phyloP scores from a whole-genome alignment of 2,329 filamentous ascomycete species.

The Boeremia lycopersici region DNA sequence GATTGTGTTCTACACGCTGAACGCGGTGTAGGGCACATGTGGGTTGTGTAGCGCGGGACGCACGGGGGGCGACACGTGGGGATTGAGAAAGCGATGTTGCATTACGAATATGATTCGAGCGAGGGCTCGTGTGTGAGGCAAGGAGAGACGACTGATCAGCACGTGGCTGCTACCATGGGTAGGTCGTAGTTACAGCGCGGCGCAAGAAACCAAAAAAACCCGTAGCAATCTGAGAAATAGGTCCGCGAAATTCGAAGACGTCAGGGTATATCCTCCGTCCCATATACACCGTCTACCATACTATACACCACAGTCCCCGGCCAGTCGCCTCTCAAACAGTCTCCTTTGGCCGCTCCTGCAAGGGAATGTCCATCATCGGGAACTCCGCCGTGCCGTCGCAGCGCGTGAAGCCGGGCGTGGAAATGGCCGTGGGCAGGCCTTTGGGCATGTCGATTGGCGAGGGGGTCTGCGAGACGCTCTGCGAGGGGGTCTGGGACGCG shows the following conservation, averaged over 20 bases:
- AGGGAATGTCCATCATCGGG: constrained; percentile 3
- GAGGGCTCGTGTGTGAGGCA: neutral
- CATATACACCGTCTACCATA: neutral
- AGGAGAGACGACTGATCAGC: constrained; percentile 2
- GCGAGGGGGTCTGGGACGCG: constrained; percentile 15
- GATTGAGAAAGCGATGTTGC: too few species aligned
- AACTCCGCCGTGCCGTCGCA: neutral
- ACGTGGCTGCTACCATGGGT: constrained; percentile 15
- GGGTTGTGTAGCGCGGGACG: neutral
- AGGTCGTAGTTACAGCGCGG: neutral
- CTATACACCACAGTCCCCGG: neutral
- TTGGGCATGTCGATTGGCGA: neutral
- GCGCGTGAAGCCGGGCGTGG: neutral
- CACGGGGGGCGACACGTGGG: neutral
- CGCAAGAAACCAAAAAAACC: neutral
- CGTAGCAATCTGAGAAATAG: neutral
- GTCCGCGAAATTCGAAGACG: neutral
- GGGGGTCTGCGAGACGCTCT: neutral
- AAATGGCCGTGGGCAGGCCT: neutral
- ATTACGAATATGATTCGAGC: too few species aligned
- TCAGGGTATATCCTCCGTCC: constrained; percentile 8
- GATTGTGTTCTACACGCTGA: constrained; percentile 17
- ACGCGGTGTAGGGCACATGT: neutral
- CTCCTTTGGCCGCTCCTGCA: neutral
- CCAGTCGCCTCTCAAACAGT: neutral